Evolutionary conservation across 306 rosid genomes (phyloP), one percentile per base, ranked within the genome.

Genomic region (Malus domestica): DNA sequence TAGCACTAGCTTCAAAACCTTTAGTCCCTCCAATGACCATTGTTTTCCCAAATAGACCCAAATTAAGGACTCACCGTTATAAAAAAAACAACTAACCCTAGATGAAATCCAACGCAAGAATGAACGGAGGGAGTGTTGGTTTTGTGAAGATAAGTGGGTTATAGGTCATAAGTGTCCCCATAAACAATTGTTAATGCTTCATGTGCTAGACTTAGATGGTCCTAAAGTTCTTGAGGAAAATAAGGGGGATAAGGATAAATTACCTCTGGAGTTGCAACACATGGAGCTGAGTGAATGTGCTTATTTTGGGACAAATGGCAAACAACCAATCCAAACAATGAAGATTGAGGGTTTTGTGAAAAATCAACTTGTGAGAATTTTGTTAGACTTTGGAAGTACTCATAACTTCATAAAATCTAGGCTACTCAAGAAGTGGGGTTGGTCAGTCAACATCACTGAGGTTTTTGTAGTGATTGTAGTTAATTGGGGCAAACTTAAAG

Each of bases 41-140:
- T 44, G 49, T 44, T 44, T 4, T 2, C 1, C 49, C 15, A 44
- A 44, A 18, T 8, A 18, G 10, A 4, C 59, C 22, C 2, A 2
- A 4, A 5, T 1, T 16, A 1, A 4, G 5, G 4, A 44, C 1
- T 13, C 3, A 19, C 3, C 3, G 1, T 2, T 54, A 1, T 13
- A 54, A 54, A 0, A 54, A 54, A 54, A 30, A 30, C 4, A 0
- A 30, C 33, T 54, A 5, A 18, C 59, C 8, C 23, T 1, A 0
- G 3, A 16, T 5, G 23, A 54, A 54, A 7, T 54, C 10, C 59
- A 54, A 5, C 3, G 0, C 1, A 54, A 16, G 23, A 54, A 6
- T 0, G 20, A 16, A 3, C 3, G 0, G 1, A 10, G 22, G 9
- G 3, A 5, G 8, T 54, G 59, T 11, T 51, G 7, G 8, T 51